phyloP scores from a whole-genome alignment of 768 basidiomycete species.

The Lentinula raphanica region DNA sequence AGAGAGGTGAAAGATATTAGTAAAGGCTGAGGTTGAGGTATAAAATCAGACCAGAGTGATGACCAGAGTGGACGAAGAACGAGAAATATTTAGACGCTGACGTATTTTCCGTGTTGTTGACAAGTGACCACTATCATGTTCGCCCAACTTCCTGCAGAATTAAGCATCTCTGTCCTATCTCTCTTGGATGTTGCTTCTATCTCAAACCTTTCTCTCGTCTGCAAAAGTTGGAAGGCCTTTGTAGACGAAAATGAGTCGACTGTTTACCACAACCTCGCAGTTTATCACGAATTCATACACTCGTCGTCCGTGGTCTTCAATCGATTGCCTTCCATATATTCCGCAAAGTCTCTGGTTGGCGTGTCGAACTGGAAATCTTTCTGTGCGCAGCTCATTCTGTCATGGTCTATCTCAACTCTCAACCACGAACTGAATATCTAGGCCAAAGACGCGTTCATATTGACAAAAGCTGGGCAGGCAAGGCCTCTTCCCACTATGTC shows the following conservation, averaged over 20 bases:
- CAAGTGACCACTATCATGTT: constrained; percentile 24
- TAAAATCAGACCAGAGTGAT: background rate
- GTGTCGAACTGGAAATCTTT: constrained; percentile 52
- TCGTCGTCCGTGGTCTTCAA: constrained; percentile 21
- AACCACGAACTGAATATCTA: constrained; percentile 17
- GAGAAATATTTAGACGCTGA: background rate
- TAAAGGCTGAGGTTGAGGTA: background rate
- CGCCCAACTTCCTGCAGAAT: constrained; percentile 50
- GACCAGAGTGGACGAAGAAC: background rate
- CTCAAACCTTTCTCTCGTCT: constrained; percentile 28
- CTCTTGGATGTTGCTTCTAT: constrained; percentile 46
- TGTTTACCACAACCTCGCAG: constrained; percentile 57
- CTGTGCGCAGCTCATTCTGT: constrained; percentile 38
- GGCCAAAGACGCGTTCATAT: constrained; percentile 42
- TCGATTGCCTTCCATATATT: constrained; percentile 26
- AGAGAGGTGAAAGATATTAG: background rate
- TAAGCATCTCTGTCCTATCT: constrained; percentile 43
- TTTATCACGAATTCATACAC: constrained; percentile 42
- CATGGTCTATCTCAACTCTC: background rate
- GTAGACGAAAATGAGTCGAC: constrained; percentile 39
- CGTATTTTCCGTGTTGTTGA: no score
- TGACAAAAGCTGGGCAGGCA: constrained; percentile 51
- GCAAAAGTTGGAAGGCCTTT: constrained; percentile 44
- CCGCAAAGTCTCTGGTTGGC: constrained; percentile 29
- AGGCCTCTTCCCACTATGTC: constrained; percentile 34